Conservation (phyloP, 2,329 filamentous ascomycete species). For the Aulographum hederae region DNA sequence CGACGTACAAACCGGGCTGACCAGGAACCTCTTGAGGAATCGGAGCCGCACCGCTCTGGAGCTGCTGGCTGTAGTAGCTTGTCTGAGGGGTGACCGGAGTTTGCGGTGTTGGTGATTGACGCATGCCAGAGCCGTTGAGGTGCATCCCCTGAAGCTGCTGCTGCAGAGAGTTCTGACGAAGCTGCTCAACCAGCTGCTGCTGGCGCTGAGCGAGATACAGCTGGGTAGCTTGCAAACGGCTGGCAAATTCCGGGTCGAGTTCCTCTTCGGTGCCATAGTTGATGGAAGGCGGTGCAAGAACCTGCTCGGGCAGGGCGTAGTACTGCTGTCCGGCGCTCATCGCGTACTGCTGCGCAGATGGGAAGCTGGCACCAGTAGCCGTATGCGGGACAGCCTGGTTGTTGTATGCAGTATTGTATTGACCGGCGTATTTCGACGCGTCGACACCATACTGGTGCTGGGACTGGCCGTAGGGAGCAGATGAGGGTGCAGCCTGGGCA, state of each 20-base stretch:
- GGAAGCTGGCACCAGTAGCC: slow-evolving; percentile 36
- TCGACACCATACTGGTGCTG: slow-evolving; percentile 28
- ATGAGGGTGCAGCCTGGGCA: slow-evolving; percentile 53
- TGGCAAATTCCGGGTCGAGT: slow-evolving; percentile 74
- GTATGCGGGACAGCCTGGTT: slow-evolving; percentile 37
- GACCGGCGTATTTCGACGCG: slow-evolving; percentile 26
- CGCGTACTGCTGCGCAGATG: slow-evolving; percentile 20
- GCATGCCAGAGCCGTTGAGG: slow-evolving; percentile 26
- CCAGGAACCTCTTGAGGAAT: slow-evolving; percentile 43
- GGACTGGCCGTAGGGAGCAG: slow-evolving; percentile 40
- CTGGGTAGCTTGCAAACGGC: slow-evolving; percentile 80
- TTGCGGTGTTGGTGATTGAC: slow-evolving; percentile 30
- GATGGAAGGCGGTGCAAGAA: slow-evolving; percentile 66
- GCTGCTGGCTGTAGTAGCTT: slow-evolving; percentile 46
- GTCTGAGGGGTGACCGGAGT: slow-evolving; percentile 33
- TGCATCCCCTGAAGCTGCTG: slow-evolving; percentile 73
- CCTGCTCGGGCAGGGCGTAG: slow-evolving; percentile 65
- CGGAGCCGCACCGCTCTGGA: slow-evolving; percentile 47
- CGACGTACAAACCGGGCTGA: slow-evolving; percentile 61
- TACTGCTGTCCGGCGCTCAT: slow-evolving; percentile 33
- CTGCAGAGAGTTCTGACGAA: too few species aligned
- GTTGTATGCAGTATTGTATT: slow-evolving; percentile 16
- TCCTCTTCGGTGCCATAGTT: slow-evolving; percentile 42
- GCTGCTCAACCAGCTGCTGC: slow-evolving; percentile 43
- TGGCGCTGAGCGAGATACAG: slow-evolving; percentile 87